These are phyloP conservation scores for Tetrahymena malaccensis DNA, from an alignment of 73 alveolate species.

Conservation along the genomic window DNA sequence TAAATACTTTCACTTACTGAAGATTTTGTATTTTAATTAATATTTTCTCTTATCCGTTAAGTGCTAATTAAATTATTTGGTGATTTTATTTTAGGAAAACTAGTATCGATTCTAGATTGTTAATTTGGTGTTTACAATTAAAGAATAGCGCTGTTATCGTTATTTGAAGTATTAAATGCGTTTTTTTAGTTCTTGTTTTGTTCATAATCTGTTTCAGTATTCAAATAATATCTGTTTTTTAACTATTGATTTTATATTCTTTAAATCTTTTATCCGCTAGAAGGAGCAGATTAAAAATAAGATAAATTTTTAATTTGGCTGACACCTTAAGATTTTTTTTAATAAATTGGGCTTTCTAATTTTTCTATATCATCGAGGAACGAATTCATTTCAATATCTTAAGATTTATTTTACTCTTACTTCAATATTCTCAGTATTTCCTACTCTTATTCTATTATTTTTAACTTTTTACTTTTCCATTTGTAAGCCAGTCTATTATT, in stretches of 20 bases:
- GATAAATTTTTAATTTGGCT: not conserved
- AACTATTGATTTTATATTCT: not conserved
- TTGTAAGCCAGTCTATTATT: not conserved
- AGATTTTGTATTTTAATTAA: not conserved
- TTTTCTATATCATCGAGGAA: not conserved
- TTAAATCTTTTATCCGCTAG: not conserved
- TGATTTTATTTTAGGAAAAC: not conserved
- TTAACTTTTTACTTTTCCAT: not conserved
- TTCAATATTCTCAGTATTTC: not conserved
- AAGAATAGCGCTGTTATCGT: not conserved
- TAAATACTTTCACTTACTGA: not conserved
- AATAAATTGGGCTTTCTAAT: not conserved
- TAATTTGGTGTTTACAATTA: not conserved
- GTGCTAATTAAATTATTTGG: not conserved
- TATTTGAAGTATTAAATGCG: not conserved
- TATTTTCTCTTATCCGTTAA: not conserved
- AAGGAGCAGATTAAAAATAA: not conserved
- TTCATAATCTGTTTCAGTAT: not conserved
- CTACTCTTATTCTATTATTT: not conserved
- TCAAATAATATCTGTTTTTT: not conserved
- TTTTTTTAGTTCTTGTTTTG: not conserved
- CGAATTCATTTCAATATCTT: not conserved
- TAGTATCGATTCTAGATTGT: not conserved
- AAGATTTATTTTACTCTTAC: not conserved
- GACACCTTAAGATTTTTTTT: not conserved